Evolutionary conservation across 371 early-diverging fungal species (phyloP).

Genomic region (Fennellomyces sp.): DNA sequence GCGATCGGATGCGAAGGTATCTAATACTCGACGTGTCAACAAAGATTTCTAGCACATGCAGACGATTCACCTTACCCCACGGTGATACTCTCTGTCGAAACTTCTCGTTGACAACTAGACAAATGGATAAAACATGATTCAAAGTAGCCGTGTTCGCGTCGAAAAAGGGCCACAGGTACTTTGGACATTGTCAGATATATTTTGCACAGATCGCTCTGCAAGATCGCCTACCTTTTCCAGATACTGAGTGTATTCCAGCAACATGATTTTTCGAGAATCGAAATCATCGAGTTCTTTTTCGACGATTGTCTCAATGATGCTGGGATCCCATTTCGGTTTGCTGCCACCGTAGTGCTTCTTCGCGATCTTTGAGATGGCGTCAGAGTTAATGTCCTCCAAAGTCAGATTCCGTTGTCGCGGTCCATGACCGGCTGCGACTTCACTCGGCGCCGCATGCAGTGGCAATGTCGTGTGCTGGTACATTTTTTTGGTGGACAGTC

Average conservation of each 20-base stretch:
- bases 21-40: conserved; percentile 22
- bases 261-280: conserved; percentile 55
- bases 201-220: neutral
- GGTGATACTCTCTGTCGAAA: conserved; percentile 64
- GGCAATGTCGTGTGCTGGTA: conserved; percentile 50
- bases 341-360: conserved; percentile 36
- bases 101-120: conserved; percentile 88
- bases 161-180: conserved; percentile 84
- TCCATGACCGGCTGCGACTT: conserved; percentile 31
- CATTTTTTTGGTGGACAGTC: conserved; percentile 16
- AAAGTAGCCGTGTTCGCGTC: conserved; percentile 43
- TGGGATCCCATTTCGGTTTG: conserved; percentile 51
- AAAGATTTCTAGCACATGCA: neutral
- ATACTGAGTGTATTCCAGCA: conserved; percentile 79
- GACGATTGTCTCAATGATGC: conserved; percentile 63
- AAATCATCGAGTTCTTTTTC: conserved; percentile 59
- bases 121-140: conserved; percentile 74
- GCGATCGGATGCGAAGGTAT: conserved; percentile 50
- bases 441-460: conserved; percentile 47
- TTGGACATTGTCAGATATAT: neutral
- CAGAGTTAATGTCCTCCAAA: conserved; percentile 57
- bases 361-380: conserved; percentile 58
- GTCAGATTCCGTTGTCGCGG: conserved; percentile 40
- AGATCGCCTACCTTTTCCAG: conserved; percentile 69
- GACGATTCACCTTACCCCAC: conserved; percentile 50